Percentiles rank a stretch among this genome's conserved stretches.
Conservation (phyloP, 257 asterid species). For the Solanum piurae region DNA sequence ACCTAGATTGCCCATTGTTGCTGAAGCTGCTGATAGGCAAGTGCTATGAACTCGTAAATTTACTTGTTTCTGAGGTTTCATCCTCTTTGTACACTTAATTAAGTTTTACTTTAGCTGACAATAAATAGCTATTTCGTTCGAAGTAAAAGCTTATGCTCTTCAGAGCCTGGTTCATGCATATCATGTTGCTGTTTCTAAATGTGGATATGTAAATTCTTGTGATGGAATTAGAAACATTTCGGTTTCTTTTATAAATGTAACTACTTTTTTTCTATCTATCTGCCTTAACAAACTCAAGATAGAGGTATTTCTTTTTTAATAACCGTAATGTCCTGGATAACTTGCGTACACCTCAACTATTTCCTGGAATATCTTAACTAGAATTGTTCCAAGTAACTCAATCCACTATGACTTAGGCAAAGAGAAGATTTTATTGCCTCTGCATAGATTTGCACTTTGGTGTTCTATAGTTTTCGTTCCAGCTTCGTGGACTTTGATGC, state of each 20-base stretch:
- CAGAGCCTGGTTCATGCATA: not conserved
- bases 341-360: not conserved
- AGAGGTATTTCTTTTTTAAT: not conserved
- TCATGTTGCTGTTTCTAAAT: not conserved
- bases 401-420: not conserved
- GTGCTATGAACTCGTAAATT: conserved; percentile 23
- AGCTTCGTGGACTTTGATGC: not conserved
- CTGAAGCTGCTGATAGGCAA: conserved; percentile 99
- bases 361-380: not conserved
- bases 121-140: not conserved
- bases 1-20: conserved; percentile 88
- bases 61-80: not conserved
- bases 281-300: not conserved
- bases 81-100: not conserved
- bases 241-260: not conserved
- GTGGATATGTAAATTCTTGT: not conserved
- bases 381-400: not conserved
- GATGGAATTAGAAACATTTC: not conserved
- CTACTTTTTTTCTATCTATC: not conserved
- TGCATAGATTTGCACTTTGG: not conserved
- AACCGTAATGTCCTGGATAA: not conserved
- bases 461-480: not conserved
- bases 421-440: not conserved
- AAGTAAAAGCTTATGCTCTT: not conserved
- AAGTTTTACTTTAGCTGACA: not conserved